Percentiles rank a stretch among this genome's conserved stretches.
These are phyloP conservation scores for Prototheca cutis DNA, from an alignment of 163 green algal genomes.

Conservation along the genomic window DNA sequence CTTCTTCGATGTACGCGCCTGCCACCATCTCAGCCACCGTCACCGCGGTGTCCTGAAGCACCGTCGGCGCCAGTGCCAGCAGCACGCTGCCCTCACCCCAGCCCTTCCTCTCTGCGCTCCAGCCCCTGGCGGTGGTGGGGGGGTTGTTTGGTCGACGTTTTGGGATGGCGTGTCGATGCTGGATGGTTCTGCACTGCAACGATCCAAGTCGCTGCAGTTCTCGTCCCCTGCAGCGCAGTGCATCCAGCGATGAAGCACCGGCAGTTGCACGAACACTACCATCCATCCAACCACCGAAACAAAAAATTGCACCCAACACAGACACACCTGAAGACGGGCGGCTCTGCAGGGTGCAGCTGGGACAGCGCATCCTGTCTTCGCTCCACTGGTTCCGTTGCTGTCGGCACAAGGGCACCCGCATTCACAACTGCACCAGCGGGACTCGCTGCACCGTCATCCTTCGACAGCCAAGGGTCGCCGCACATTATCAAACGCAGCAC, in stretches of 20 bases:
- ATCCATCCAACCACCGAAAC: neutral
- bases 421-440: neutral
- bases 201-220: no score
- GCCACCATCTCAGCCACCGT: constrained; percentile 33
- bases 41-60: constrained; percentile 45
- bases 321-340: neutral
- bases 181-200: no score
- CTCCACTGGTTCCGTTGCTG: no score
- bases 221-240: no score
- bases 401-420: neutral
- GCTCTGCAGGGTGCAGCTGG: neutral
- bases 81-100: neutral
- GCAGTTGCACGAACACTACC: neutral
- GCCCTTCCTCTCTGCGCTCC: neutral
- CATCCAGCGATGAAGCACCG: neutral
- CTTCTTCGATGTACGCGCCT: constrained; percentile 32
- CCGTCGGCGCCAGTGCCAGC: constrained; percentile 15
- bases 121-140: neutral
- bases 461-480: neutral
- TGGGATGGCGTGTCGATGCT: neutral
- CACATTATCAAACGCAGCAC: neutral
- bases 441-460: neutral
- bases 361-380: neutral
- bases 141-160: neutral
- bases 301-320: neutral